Evolutionary conservation across 192 early-diverging fungal species (phyloP).

Genomic region (Entomortierella beljakovae): DNA sequence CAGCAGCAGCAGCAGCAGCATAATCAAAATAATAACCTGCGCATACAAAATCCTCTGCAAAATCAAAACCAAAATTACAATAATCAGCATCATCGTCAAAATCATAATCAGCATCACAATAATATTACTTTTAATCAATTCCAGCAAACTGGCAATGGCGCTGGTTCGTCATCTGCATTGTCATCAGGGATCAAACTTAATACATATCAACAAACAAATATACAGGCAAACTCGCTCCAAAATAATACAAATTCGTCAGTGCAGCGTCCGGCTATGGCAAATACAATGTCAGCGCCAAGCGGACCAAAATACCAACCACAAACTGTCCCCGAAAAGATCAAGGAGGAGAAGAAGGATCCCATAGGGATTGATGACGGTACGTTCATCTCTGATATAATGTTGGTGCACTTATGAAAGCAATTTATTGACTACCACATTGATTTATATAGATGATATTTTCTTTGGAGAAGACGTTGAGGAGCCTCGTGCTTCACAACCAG

Average conservation of each 20-base stretch:
- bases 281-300: too few relatives aligned
- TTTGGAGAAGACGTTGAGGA: constrained; percentile 40
- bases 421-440: neutral
- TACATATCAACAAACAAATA: neutral
- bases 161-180: constrained; percentile 3
- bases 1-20: constrained; percentile 11
- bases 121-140: neutral
- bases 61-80: neutral
- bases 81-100: constrained; percentile 4
- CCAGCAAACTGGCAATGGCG: neutral
- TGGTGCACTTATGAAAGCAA: neutral
- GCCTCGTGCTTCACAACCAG: constrained; percentile 18
- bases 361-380: constrained; percentile 17
- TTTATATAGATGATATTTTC: constrained; percentile 24
- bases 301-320: too few relatives aligned
- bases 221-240: neutral
- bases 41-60: constrained; percentile 7
- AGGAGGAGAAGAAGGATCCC: too few relatives aligned
- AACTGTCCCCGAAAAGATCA: too few relatives aligned
- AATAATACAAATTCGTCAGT: neutral
- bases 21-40: constrained; percentile 1
- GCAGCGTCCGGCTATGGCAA: neutral
- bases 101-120: neutral
- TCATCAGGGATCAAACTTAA: neutral
- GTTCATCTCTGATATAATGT: neutral